Evolutionary conservation across 1,139 yeast species (phyloP), one percentile per base, ranked within the genome.

Genomic region (Protomyces inouyei): DNA sequence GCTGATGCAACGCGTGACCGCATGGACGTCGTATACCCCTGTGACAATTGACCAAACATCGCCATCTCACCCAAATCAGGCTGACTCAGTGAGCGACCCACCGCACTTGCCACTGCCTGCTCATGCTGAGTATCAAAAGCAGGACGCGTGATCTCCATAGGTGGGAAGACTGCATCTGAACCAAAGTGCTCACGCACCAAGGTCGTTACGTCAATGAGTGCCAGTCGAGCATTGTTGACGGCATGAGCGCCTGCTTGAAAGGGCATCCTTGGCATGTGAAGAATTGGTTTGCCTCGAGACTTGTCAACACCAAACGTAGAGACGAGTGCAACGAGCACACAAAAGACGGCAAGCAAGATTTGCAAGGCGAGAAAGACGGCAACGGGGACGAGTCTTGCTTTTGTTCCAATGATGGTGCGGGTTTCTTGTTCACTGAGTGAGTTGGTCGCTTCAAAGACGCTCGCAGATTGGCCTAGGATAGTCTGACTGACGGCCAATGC

Each of bases 151-250:
- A 38, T 9, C 18, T 38, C 43, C 43, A 38, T 38, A 16, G 56
- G 56, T 6, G 56, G 56, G 10, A 35, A 53, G 14, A 53, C 56
- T 12, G 28, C 4, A 10, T 53, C 56, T 35, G 43, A n/a, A 9
- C 40, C 56, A 21, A 53, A 53, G n/a, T 53, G 56, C 36, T 53
- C 56, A 9, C 43, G 18, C 25, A 53, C 38, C 16, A 53, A 28
- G 36, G 45, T 53, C 14, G 36, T 35, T n/a, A 53, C 43, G 28
- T 53, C 56, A n/a, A 53, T 35, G 28, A 53, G 45, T 10, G 38
- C 56, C 5, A 35, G 56, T 35, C 56, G 32, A 16, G 56, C 56
- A 28, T 28, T 35, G 28, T 53, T 53, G 56, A 53, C 56, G n/a
- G 56, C 56, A 16, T 53, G 45, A 9, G 56, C 56, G 12, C 56